These are phyloP conservation scores for Macrotyloma uniflorum DNA, from an alignment of 306 rosid genomes.

Conservation along the genomic window DNA sequence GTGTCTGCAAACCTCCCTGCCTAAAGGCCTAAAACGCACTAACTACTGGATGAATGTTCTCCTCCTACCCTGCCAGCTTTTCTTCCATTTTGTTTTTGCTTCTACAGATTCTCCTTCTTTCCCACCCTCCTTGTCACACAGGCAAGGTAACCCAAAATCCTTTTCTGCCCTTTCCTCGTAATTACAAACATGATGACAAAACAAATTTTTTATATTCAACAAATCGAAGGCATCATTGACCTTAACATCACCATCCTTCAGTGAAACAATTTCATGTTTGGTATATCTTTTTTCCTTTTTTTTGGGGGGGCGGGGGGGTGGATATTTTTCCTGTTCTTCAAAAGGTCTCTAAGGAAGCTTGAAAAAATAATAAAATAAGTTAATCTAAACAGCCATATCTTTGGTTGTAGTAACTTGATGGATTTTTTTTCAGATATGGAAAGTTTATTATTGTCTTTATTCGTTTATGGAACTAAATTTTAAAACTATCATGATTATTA, in stretches of 20 bases:
- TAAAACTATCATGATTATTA: neutral
- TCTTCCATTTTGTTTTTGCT: conserved; percentile 8
- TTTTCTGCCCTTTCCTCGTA: neutral
- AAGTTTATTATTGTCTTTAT: neutral
- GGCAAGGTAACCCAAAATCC: neutral
- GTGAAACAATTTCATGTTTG: neutral
- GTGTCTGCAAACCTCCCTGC: too few relatives aligned
- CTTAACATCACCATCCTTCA: neutral
- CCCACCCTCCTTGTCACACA: neutral
- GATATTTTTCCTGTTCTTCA: neutral
- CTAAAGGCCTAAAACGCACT: neutral
- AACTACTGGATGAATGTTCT: conserved; percentile 10
- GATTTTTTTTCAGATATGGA: neutral
- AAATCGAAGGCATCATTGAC: neutral
- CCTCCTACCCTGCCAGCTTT: neutral
- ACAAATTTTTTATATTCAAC: neutral
- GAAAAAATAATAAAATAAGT: neutral
- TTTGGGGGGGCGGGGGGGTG: neutral
- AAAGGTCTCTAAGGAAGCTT: neutral
- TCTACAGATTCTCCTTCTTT: neutral
- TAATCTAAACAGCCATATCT: neutral
- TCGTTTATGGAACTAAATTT: neutral
- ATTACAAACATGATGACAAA: neutral
- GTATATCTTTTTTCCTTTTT: too few relatives aligned
- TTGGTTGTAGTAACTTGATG: neutral